Evolutionary conservation across 2,329 filamentous ascomycete species (phyloP).

Genomic region (Monosporascus sp.): DNA sequence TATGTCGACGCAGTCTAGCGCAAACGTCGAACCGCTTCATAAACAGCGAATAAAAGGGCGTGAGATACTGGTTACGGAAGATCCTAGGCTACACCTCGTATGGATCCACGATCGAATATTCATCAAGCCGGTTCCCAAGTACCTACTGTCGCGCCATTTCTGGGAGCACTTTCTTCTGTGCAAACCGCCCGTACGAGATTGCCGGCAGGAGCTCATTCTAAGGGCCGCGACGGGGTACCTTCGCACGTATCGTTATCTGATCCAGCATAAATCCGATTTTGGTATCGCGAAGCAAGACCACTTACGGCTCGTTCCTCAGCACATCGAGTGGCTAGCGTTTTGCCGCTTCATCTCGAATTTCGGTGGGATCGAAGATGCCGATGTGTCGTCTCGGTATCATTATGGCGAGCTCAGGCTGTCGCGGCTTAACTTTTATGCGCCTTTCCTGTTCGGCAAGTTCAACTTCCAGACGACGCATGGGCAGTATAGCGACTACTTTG

Average conservation of each 20-base stretch:
- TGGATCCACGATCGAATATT: constrained; percentile 8
- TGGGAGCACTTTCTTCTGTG: constrained; percentile 6
- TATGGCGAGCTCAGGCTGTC: constrained; percentile 6
- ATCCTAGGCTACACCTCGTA: constrained; percentile 10
- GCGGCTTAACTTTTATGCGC: constrained; percentile 2
- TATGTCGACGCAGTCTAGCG: constrained; percentile 9
- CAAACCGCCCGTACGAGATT: background rate
- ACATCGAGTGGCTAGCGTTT: background rate
- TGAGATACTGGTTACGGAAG: constrained; percentile 9
- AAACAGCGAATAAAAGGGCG: constrained; percentile 6
- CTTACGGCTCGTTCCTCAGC: background rate
- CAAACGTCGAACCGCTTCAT: constrained; percentile 7
- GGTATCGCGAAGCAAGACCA: constrained; percentile 1
- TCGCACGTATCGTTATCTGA: constrained; percentile 7
- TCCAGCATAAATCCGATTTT: constrained; percentile 7
- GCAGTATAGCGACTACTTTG: no score
- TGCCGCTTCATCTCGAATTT: background rate
- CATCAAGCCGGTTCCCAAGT: constrained; percentile 12
- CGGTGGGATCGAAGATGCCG: background rate
- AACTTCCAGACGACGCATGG: no score
- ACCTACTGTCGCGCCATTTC: constrained; percentile 7
- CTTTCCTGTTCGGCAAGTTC: no score
- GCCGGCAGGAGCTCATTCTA: background rate
- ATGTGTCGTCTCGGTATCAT: constrained; percentile 4
- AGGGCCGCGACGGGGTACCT: constrained; percentile 7